Base-by-base conservation (phyloP, 441 rosid species). In the Populus trichocarpa region DNA sequence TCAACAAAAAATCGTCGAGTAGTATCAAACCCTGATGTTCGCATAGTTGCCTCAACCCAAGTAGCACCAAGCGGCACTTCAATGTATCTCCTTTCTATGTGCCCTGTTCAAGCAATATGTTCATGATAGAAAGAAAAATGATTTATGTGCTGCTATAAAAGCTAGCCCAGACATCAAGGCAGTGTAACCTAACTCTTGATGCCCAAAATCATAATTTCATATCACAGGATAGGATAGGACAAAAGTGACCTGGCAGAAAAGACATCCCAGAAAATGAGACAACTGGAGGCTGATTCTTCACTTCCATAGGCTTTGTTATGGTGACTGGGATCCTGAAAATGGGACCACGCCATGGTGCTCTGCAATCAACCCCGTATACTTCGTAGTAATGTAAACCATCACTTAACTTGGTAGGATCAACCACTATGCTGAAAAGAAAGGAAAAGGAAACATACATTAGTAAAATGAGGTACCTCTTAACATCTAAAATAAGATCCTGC, bases 21-120 rank as follows among this genome's bases (percentile, higher is more conserved):
- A 22, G 98, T 97, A 83, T 95, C 98, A 88, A 97, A 95, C 76
- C 91, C 98, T 1, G 88, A 97, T 78, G 95, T 84, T 81, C 87
- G 88, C 88, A 97, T 89, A 42, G 93, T 92, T 73, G 99, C 99
- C 90, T 97, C 99, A 83, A 90, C 97, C 99, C 99, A 95, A 73
- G 82, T 87, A 80, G 99, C 92, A 78, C 99, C 98, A 50, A 75
- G 86, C 67, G 99, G 99, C 72, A 97, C 97, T 86, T 92, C 96
- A 33, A 97, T 84, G 78, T 71, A 95, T 86, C 94, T 93, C 76
- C 99, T 91, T 82, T 97, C 99, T 80, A 95, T 91, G 80, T 89
- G 91, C 78, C 99, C 99, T 97, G 79, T 80, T 65, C 69, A 82
- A 83, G 72, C 63, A 75, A 75, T 38, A 77, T 38, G 85, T 67